phyloP scores from a whole-genome alignment of 1,284 basidiomycete genomes.

The Ustilago hordei region DNA sequence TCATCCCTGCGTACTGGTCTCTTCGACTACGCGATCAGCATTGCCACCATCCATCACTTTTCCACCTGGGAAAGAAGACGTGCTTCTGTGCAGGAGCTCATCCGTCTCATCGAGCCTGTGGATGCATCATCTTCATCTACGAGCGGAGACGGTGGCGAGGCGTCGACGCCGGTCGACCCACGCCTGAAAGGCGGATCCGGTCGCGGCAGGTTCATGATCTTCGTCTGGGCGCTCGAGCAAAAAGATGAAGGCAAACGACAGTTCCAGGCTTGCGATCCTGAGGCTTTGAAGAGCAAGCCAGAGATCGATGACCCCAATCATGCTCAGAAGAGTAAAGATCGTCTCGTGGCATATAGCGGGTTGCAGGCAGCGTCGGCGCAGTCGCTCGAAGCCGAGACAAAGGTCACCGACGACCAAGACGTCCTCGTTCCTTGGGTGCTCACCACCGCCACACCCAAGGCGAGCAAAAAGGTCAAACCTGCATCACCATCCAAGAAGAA shows the following conservation, averaged over 20 bases:
- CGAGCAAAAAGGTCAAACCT: not conserved
- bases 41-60: slow-evolving; percentile 69
- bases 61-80: slow-evolving; percentile 58
- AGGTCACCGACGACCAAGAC: slow-evolving; percentile 54
- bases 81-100: slow-evolving; percentile 59
- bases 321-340: slow-evolving; percentile 21
- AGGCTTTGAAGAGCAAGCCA: slow-evolving; percentile 14
- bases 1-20: slow-evolving; percentile 48
- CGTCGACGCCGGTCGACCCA: slow-evolving; percentile 11
- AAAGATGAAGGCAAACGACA: slow-evolving; percentile 72
- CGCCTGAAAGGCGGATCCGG: slow-evolving; percentile 21
- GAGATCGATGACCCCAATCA: slow-evolving; percentile 41
- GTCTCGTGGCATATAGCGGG: slow-evolving; percentile 38
- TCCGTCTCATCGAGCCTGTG: slow-evolving; percentile 51
- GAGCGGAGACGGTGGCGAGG: not conserved
- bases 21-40: slow-evolving; percentile 67
- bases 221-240: slow-evolving; percentile 99
- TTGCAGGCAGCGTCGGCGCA: slow-evolving; percentile 14
- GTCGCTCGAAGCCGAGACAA: not conserved
- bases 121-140: not conserved
- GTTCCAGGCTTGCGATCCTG: slow-evolving; percentile 45
- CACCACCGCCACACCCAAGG: slow-evolving; percentile 30
- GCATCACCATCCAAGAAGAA: slow-evolving; percentile 3
- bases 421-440: slow-evolving; percentile 68
- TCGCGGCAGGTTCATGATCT: slow-evolving; percentile 85